Conservation (phyloP, 2,329 filamentous ascomycete species). For the Westerdykella ornata region DNA sequence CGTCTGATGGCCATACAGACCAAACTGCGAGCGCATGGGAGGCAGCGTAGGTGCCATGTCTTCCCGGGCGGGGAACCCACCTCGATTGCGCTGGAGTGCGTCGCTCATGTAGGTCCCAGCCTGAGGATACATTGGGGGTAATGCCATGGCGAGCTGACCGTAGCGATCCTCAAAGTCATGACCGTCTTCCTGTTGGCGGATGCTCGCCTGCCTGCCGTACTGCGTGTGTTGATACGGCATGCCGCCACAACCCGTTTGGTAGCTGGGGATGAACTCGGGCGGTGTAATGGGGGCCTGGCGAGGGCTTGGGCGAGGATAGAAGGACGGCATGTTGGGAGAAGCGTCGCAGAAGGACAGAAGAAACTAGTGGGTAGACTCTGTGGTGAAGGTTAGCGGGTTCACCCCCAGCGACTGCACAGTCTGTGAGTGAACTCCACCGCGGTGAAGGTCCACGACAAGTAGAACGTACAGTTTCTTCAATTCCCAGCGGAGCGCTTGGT, state of each 20-base stretch:
- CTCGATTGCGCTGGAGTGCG: conserved; percentile 8
- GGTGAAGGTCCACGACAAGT: not conserved
- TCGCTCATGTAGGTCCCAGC: conserved; percentile 36
- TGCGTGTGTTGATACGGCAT: conserved; percentile 43
- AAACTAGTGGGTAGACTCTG: conserved; percentile 39
- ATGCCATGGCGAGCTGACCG: conserved; percentile 38
- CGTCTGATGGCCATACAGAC: conserved; percentile 32
- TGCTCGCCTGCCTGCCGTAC: conserved; percentile 38
- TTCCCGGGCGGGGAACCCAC: conserved; percentile 15
- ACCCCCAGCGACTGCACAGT: too few species aligned
- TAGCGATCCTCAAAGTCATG: conserved; percentile 45
- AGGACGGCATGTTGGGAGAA: conserved; percentile 45
- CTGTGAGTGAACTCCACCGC: too few species aligned
- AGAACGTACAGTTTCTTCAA: conserved; percentile 37
- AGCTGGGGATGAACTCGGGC: conserved; percentile 43
- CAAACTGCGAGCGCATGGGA: conserved; percentile 42
- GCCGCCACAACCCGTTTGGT: conserved; percentile 40
- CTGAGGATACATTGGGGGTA: conserved; percentile 38
- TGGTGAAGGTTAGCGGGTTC: conserved; percentile 14
- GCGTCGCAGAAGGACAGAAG: conserved; percentile 34
- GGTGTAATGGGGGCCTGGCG: conserved; percentile 44
- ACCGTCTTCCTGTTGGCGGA: conserved; percentile 40
- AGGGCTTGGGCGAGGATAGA: conserved; percentile 44
- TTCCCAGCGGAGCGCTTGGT: conserved; percentile 25
- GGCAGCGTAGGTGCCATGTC: conserved; percentile 39